Evolutionary conservation across 1,284 basidiomycete species (phyloP).

Genomic region (Irpex sp.): DNA sequence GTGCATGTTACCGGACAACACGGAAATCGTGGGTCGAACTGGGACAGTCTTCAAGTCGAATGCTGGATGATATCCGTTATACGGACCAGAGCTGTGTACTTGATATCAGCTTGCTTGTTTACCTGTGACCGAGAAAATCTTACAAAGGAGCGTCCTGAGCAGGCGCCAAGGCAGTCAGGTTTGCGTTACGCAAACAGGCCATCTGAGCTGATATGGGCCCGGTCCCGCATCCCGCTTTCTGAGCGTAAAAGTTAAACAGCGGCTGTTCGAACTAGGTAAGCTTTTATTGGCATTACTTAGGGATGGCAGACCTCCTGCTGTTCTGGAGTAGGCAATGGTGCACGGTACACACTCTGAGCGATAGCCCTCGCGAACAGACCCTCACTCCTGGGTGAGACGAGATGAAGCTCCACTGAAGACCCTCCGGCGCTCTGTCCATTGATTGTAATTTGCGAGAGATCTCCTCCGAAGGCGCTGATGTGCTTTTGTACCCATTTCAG

Average conservation of each 20-base stretch:
- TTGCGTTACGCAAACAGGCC: slow-evolving; percentile 44
- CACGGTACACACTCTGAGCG: slow-evolving; percentile 55
- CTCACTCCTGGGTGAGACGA: slow-evolving; percentile 40
- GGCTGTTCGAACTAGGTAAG: slow-evolving; percentile 30
- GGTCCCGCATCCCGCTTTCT: slow-evolving; percentile 42
- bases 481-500: slow-evolving; percentile 60
- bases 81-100: slow-evolving; percentile 33
- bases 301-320: slow-evolving; percentile 40
- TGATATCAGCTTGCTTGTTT: neutral
- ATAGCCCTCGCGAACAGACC: slow-evolving; percentile 49
- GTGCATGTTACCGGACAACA: slow-evolving; percentile 41
- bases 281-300: neutral
- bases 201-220: slow-evolving; percentile 35
- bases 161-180: slow-evolving; percentile 44
- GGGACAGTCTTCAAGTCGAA: slow-evolving; percentile 47
- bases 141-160: slow-evolving; percentile 50
- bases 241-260: slow-evolving; percentile 47
- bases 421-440: slow-evolving; percentile 64
- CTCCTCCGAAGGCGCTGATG: slow-evolving; percentile 62
- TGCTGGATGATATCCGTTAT: slow-evolving; percentile 37
- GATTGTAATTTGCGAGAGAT: slow-evolving; percentile 52
- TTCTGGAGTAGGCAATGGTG: slow-evolving; percentile 43
- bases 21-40: slow-evolving; percentile 42
- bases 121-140: slow-evolving; percentile 1
- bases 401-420: slow-evolving; percentile 50